phyloP scores from a whole-genome alignment of 106 monocot genomes.

The Dendrobium nobile region DNA sequence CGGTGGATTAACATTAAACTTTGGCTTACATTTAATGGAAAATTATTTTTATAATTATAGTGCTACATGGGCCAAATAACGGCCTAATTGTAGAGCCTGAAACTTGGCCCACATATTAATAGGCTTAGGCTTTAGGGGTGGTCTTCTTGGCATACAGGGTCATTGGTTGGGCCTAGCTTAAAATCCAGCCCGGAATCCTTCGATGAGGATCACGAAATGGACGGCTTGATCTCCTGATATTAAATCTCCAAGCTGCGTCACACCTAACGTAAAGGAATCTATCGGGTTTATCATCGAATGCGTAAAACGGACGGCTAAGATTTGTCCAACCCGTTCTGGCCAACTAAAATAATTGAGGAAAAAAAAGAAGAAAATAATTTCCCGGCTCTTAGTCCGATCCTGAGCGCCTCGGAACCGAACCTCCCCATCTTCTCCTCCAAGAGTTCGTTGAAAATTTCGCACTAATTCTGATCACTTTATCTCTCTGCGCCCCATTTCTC shows the following conservation, averaged over 20 bases:
- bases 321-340: background rate
- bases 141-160: background rate
- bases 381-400: background rate
- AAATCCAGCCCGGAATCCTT: background rate
- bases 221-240: background rate
- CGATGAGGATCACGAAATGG: background rate
- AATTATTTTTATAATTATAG: too few relatives aligned
- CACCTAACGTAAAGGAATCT: slow-evolving; percentile 12
- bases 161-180: background rate
- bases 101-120: too few relatives aligned
- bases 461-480: slow-evolving; percentile 11
- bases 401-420: slow-evolving; percentile 5
- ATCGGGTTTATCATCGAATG: background rate
- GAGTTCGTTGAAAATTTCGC: slow-evolving; percentile 15
- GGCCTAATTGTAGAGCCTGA: too few relatives aligned
- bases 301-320: background rate
- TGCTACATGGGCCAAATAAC: too few relatives aligned
- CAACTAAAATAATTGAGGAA: slow-evolving; percentile 6
- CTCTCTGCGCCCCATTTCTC: slow-evolving; percentile 6
- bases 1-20: too few relatives aligned
- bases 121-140: too few relatives aligned
- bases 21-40: too few relatives aligned
- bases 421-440: slow-evolving; percentile 12
- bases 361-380: slow-evolving; percentile 11
- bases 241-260: background rate